Evolutionary conservation across 169 alveolate species (phyloP), one percentile per base, ranked within the genome.

Genomic region (Plasmodium knowlesi): DNA sequence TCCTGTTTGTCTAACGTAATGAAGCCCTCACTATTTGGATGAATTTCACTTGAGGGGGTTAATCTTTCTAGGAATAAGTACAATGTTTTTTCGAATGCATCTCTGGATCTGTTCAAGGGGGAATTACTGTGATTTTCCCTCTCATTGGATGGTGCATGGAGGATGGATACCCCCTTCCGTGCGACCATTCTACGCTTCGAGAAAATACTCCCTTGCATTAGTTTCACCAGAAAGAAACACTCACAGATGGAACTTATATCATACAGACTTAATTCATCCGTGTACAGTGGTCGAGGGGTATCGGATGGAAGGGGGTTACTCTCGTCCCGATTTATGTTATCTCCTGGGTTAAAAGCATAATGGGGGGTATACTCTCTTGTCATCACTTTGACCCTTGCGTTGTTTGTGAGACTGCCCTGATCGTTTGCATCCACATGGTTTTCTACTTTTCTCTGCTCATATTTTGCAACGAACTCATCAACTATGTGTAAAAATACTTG

Each of bases 181-280:
- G 76, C 0, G 30, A 19, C 14, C 76, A 28, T 19, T 19, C 19
- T 67, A 25, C 76, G 41, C 22, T 3, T 6, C 1, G 37, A n/a
- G 10, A n/a, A 25, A 3, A 67, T 10, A 9, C 46, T 34, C 30
- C 70, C 81, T 8, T 74, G 74, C n/a, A 89, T 39, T 25, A 79
- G 19, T 1, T 89, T 67, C 19, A 89, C 46, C 43, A 89, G 89
- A 73, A 89, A 89, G 73, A 80, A 89, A 10, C 84, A 89, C 54
- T 89, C 94, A 50, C 94, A 89, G 30, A 89, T 61, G 5, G 94
- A 89, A 30, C 94, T 89, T 30, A 89, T 19, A 16, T 89, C 94
- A 10, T 89, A 89, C 12, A 89, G 50, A 72, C 88, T 89, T 14
- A 79, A 76, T 19, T 76, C 50, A 14, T 61, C 28, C 70, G 5